Evolutionary conservation across 2,329 filamentous ascomycete genomes (phyloP).

Genomic region (Peltaster fructicola): DNA sequence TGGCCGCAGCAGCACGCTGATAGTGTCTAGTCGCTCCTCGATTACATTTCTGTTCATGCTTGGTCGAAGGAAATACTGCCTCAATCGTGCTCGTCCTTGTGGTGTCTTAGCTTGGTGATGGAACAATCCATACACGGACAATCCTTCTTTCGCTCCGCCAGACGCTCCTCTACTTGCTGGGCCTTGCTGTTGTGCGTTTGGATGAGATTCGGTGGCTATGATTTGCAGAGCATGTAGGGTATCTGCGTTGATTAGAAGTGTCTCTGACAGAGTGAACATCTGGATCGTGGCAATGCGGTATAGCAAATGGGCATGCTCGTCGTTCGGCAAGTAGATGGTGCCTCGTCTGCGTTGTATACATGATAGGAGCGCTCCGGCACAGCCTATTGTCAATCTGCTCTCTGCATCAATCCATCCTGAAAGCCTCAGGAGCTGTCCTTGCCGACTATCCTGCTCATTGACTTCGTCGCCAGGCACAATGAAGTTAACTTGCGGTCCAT

Average conservation of each 20-base stretch:
- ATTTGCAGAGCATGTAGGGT: slow-evolving; percentile 73
- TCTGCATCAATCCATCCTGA: slow-evolving; percentile 57
- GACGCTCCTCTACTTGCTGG: slow-evolving; percentile 38
- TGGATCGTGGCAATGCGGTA: slow-evolving; percentile 48
- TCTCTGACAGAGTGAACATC: slow-evolving; percentile 53
- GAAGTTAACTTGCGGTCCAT: slow-evolving; percentile 34
- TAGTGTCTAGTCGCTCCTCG: slow-evolving; percentile 50
- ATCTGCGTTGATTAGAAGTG: slow-evolving; percentile 64
- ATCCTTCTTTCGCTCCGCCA: slow-evolving; percentile 52
- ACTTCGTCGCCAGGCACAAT: slow-evolving; percentile 41
- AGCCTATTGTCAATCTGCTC: slow-evolving; percentile 57
- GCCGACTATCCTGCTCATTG: slow-evolving; percentile 27
- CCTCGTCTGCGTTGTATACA: slow-evolving; percentile 56
- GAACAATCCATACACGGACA: slow-evolving; percentile 75
- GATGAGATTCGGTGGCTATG: slow-evolving; percentile 64
- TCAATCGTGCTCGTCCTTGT: slow-evolving; percentile 57
- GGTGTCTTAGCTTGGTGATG: slow-evolving; percentile 55
- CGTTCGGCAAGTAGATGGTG: slow-evolving; percentile 43
- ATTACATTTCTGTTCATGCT: slow-evolving; percentile 52
- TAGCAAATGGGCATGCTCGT: slow-evolving; percentile 33
- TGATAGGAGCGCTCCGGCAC: slow-evolving; percentile 69
- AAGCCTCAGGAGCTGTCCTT: slow-evolving; percentile 49
- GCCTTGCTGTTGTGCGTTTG: slow-evolving; percentile 61
- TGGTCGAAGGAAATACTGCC: slow-evolving; percentile 69
- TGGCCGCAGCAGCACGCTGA: slow-evolving; percentile 46